phyloP scores from a whole-genome alignment of 768 basidiomycete species.

The Trametes coccinea region DNA sequence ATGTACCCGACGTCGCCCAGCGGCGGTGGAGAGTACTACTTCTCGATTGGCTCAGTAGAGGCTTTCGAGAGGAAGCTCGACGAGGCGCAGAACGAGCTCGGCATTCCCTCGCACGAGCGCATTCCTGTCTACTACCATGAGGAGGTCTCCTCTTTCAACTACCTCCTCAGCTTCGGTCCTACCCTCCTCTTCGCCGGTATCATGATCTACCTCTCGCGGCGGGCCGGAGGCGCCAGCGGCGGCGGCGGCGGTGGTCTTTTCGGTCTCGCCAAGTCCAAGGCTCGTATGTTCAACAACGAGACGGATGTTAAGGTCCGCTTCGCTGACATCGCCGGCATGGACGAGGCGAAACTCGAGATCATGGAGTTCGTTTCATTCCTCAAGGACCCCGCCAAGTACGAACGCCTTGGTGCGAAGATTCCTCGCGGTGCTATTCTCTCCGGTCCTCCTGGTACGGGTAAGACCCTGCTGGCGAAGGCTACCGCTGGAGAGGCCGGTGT shows the following conservation, averaged over 20 bases:
- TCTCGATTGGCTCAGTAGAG: constrained; percentile 97
- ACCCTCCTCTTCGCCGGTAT: constrained; percentile 90
- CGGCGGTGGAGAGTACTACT: constrained; percentile 73
- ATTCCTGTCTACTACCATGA: constrained; percentile 98
- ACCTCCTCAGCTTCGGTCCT: constrained; percentile 90
- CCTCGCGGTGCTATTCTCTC: constrained; percentile 94
- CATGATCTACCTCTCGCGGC: constrained; percentile 81
- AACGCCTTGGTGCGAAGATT: constrained; percentile 96
- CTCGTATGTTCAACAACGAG: constrained; percentile 96
- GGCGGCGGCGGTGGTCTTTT: constrained; percentile 92
- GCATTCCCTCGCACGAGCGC: constrained; percentile 88
- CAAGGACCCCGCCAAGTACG: constrained; percentile 92
- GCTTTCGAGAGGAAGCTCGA: constrained; percentile 95
- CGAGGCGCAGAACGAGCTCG: constrained; percentile 89
- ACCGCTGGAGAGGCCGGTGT: constrained; percentile 98
- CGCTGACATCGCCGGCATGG: constrained; percentile 98
- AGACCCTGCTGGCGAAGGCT: constrained; percentile 96
- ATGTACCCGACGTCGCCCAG: constrained; percentile 65
- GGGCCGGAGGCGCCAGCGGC: constrained; percentile 60
- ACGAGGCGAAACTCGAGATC: constrained; percentile 99
- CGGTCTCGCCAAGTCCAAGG: constrained; percentile 93
- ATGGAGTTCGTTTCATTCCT: constrained; percentile 99
- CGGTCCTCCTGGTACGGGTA: constrained; percentile 96
- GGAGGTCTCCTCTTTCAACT: constrained; percentile 82
- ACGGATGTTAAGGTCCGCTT: constrained; percentile 92